Percentiles rank a stretch among this genome's conserved stretches.
Evolutionary conservation across 2,329 filamentous ascomycete species (phyloP).

Genomic region (Gnomoniopsis smithogilvyi): DNA sequence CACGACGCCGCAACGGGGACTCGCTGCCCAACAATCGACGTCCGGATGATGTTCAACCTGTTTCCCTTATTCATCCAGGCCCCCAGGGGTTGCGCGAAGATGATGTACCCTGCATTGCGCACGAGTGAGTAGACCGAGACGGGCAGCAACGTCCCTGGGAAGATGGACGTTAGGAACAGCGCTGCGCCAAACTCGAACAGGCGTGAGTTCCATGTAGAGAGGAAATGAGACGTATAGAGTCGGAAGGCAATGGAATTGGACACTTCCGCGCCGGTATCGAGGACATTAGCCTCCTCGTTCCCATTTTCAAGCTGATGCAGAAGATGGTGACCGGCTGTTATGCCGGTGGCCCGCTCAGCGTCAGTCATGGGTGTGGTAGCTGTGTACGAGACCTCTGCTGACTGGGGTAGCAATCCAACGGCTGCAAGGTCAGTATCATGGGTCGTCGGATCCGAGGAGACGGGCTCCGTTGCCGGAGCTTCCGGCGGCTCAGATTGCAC

Average conservation of each 20-base stretch:
- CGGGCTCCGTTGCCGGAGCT: too few species aligned
- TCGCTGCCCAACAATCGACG: slow-evolving; percentile 46
- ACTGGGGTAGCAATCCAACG: not conserved
- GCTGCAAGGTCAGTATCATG: not conserved
- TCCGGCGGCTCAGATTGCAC: too few species aligned
- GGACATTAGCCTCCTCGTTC: not conserved
- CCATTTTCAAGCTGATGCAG: not conserved
- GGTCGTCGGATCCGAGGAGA: not conserved
- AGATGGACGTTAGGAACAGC: slow-evolving; percentile 54
- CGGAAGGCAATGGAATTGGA: slow-evolving; percentile 19
- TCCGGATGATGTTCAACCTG: slow-evolving; percentile 46
- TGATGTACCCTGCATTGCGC: slow-evolving; percentile 54
- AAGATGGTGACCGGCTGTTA: slow-evolving; percentile 2
- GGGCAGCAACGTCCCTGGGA: slow-evolving; percentile 58
- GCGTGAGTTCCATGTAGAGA: slow-evolving; percentile 64
- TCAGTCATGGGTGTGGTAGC: not conserved
- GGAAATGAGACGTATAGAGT: slow-evolving; percentile 57
- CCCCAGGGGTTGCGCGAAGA: slow-evolving; percentile 58
- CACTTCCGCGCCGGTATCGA: not conserved
- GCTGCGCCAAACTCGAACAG: slow-evolving; percentile 63
- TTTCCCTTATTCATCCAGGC: slow-evolving; percentile 53
- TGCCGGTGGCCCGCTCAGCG: not conserved
- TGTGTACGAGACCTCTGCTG: not conserved
- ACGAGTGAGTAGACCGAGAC: slow-evolving; percentile 67
- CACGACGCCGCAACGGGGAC: slow-evolving; percentile 46